Base-by-base conservation (phyloP, 257 asterid species). In the Capsicum baccatum region DNA sequence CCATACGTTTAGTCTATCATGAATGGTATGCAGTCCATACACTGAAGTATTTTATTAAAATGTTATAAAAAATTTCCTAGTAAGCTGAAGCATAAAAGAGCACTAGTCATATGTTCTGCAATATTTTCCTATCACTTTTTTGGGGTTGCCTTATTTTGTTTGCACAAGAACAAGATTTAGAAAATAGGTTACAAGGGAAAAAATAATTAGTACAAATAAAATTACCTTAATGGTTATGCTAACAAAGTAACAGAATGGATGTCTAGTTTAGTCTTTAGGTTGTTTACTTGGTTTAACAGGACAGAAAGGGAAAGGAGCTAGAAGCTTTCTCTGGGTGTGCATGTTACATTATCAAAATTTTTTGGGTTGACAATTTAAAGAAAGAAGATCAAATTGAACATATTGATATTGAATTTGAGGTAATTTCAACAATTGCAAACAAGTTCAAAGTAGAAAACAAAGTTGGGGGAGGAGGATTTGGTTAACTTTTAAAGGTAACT, bases 381-480 rank as follows among this genome's bases (percentile, higher is more conserved):
- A 26, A 26, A 35, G 59, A 63, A 60, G 83, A 62, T 48, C 73
- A 84, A 2, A 10, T 60, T 7, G 89, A 87, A 79, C 58, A 85
- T 42, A 86, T 82, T 1, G 26, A 78, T 19, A 64, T 84, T 58
- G 86, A 85, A 76, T 87, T 82, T 50, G 83, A 76, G 62, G 39
- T 21, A 68, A 78, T 87, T 33, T 58, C 60, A 35, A 37, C 71
- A 17, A 84, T 86, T 33, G 85, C 89, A 47, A 55, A 84, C 79
- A 83, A 79, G 73, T 87, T 84, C 86, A 76, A 68, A 15, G 70
- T 26, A 35, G 83, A 84, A 14, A 84, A 87, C 81, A 84, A 87
- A 63, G 79, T 82, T 6, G 87, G 89, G 8, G 85, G 73, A 59
- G 89, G 89, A 66, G 89, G 89, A 64, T 84, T 87, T 79, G 89